Evolutionary conservation across 495 filamentous ascomycete species (phyloP), one percentile per base, ranked within the genome.

Genomic region (Astrothelium macrocarpum): DNA sequence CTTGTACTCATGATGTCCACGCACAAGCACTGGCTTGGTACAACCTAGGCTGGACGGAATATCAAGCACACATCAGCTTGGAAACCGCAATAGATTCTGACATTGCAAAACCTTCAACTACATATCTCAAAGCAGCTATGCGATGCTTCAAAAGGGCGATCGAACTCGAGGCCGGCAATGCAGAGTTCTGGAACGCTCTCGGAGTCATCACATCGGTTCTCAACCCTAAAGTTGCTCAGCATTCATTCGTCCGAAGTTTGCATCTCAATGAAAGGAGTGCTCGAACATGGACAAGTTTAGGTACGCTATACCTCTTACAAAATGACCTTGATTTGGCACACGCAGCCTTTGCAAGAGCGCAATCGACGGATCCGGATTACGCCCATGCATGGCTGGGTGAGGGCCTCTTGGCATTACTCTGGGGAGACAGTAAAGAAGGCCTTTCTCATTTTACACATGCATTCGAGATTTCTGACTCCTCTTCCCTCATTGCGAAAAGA

Each of bases 101-200:
- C 23, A 65, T n/a, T 67, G 61, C 28, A 73, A 77, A 71, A 75
- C 71, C 64, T 77, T 82, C 66, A 70, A 78, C 81, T 18, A 86
- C 79, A 62, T 90, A 88, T 65, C 78, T 95, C 26, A 93, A 87
- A 73, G 86, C 90, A 26, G 82, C 93, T 26, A 86, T 97, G 60
- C 83, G 88, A 31, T 95, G 91, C 73, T 99, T 99, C 83, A 99
- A 97, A 75, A 82, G 90, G 60, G 89, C 95, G 2, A 97, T 99
- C 70, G 95, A 97, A 74, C 77, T 97, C 1, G 94, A 99, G 72
- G 88, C 95, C 7, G 89, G 91, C 32, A 99, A 97, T 70, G 78
- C 91, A 0, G 94, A 99, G 69, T 99, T 97, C 74, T 99, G 94
- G 94, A 97, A 96, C 72, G 85, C 94, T 2, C 82, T 99, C 25